Conservation (phyloP, 1,139 yeast genomes). For the Arxiozyma bovina region DNA sequence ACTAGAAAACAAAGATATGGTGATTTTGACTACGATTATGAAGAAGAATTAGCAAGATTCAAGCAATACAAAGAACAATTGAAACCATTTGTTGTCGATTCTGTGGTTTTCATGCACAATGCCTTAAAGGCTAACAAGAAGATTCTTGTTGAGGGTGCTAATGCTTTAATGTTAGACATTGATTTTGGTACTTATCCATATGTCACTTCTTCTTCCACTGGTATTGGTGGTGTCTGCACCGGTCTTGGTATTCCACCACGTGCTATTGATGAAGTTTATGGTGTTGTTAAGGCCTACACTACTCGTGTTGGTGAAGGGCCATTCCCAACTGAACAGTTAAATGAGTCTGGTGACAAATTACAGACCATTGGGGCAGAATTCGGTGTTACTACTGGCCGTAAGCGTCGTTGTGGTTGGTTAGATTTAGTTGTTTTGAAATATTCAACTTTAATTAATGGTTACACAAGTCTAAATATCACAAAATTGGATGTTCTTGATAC, state of each 20-base stretch:
- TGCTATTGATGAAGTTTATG: constrained; percentile 69
- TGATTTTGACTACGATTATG: constrained; percentile 78
- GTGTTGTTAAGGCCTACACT: constrained; percentile 97
- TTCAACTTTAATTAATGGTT: constrained; percentile 86
- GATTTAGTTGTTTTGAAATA: constrained; percentile 91
- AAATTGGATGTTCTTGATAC: constrained; percentile 90
- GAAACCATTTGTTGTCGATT: constrained; percentile 89
- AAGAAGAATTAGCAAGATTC: constrained; percentile 70
- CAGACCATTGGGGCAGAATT: constrained; percentile 90
- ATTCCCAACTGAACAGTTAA: constrained; percentile 95
- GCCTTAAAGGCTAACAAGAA: constrained; percentile 73
- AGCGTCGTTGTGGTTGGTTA: constrained; percentile 99
- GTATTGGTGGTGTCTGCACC: constrained; percentile 96
- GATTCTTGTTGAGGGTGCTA: constrained; percentile 94
- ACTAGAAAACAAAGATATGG: constrained; percentile 89
- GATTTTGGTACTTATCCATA: constrained; percentile 98
- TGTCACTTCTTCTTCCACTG: constrained; percentile 91
- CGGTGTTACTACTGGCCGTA: constrained; percentile 98
- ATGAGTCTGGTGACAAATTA: constrained; percentile 74
- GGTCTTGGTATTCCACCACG: constrained; percentile 94
- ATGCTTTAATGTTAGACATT: constrained; percentile 93
- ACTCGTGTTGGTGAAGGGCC: constrained; percentile 99
- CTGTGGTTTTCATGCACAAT: constrained; percentile 80
- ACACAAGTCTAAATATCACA: constrained; percentile 88
- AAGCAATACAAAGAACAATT: constrained; percentile 64